These are phyloP conservation scores for Cladosporium sp. DNA, from an alignment of 2,329 filamentous ascomycete genomes.

Conservation along the genomic window DNA sequence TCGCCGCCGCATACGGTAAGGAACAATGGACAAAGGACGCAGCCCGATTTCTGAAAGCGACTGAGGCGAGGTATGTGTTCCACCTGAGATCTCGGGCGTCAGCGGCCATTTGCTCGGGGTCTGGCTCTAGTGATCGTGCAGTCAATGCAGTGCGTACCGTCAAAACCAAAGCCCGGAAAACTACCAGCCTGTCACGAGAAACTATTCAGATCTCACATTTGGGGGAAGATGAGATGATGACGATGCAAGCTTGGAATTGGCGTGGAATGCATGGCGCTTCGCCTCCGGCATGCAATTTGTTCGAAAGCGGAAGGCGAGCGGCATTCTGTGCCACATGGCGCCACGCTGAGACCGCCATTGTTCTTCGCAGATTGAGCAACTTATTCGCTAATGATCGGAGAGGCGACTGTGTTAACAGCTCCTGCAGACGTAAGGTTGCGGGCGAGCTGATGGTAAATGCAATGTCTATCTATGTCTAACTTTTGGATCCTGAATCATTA, in stretches of 20 bases:
- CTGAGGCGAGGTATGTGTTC: not conserved
- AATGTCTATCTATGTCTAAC: constrained; percentile 1
- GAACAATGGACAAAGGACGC: constrained; percentile 3
- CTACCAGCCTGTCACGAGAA: no score
- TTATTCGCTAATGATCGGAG: no score
- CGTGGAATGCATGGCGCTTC: constrained; percentile 7
- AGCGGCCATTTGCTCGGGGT: no score
- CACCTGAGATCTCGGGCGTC: no score
- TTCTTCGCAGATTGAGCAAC: not conserved
- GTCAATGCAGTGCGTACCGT: no score
- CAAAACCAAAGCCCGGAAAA: no score
- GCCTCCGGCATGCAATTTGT: not conserved
- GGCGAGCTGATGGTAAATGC: not conserved
- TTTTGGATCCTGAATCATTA: not conserved
- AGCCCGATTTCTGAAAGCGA: constrained; percentile 4
- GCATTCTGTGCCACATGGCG: not conserved
- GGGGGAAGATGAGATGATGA: no score
- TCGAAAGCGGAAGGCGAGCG: constrained; percentile 2
- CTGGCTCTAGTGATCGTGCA: no score
- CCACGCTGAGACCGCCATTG: not conserved
- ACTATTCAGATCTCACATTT: no score
- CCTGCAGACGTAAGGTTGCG: not conserved
- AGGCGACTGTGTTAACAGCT: no score
- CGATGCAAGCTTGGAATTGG: not conserved
- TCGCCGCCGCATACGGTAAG: constrained; percentile 5